Conservation (phyloP, 1,139 yeast species). For the Saccharomyces hybrid region DNA sequence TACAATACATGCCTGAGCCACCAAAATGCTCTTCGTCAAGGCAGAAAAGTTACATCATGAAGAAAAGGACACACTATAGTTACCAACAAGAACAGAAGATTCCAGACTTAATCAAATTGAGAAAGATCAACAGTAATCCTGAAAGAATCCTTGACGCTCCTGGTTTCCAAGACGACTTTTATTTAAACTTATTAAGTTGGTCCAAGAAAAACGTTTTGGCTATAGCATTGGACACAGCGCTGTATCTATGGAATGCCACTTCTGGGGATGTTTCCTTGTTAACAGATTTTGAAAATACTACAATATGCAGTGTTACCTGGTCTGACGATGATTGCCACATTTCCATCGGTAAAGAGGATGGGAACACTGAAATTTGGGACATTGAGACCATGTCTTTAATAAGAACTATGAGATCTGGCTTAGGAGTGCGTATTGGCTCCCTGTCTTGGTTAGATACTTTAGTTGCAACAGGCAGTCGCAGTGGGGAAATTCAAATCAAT, state of each 20-base stretch:
- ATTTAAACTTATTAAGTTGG: constrained; percentile 83
- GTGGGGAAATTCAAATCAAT: constrained; percentile 79
- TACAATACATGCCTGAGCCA: constrained; percentile 81
- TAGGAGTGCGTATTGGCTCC: constrained; percentile 69
- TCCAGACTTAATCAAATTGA: constrained; percentile 33
- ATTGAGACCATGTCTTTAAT: constrained; percentile 66
- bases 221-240: constrained; percentile 76
- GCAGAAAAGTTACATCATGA: constrained; percentile 21
- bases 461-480: constrained; percentile 73
- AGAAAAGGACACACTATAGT: constrained; percentile 26
- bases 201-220: constrained; percentile 76
- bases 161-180: constrained; percentile 87
- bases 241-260: constrained; percentile 89
- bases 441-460: constrained; percentile 82
- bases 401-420: constrained; percentile 67
- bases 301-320: constrained; percentile 79
- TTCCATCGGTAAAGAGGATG: constrained; percentile 79
- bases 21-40: constrained; percentile 44
- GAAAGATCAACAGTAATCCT: constrained; percentile 82
- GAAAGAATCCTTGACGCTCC: constrained; percentile 96
- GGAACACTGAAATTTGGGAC: constrained; percentile 90
- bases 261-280: constrained; percentile 71
- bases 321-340: constrained; percentile 85
- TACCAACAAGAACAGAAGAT: constrained; percentile 13
- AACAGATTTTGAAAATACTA: constrained; percentile 36